These are phyloP conservation scores for Paramyrothecium sp. DNA, from an alignment of 2,329 filamentous ascomycete genomes.

Conservation along the genomic window DNA sequence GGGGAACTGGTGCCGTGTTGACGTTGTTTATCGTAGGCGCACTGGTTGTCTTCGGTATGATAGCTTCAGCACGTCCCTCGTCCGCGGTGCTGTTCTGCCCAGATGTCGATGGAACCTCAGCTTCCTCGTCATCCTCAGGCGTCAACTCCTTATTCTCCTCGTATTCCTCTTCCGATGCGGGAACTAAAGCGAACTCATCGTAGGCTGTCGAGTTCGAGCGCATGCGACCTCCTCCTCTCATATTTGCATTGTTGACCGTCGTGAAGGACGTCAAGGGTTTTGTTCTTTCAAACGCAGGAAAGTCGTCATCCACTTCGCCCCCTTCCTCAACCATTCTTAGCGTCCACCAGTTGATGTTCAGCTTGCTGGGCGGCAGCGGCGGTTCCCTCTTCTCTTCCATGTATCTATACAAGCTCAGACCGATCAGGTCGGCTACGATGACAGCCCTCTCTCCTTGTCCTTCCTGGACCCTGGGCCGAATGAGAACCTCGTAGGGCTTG, in stretches of 20 bases:
- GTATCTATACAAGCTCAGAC: constrained; percentile 75
- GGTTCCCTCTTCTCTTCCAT: constrained; percentile 74
- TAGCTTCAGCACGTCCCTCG: constrained; percentile 49
- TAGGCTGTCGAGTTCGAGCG: constrained; percentile 73
- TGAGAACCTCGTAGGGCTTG: constrained; percentile 69
- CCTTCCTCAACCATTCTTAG: constrained; percentile 82
- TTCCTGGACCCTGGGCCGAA: constrained; percentile 67
- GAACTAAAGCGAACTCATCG: constrained; percentile 79
- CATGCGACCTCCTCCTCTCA: constrained; percentile 55
- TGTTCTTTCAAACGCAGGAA: constrained; percentile 73
- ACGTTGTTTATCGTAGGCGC: constrained; percentile 26
- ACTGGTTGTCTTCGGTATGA: constrained; percentile 20
- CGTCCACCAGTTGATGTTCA: constrained; percentile 80
- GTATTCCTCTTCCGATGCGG: constrained; percentile 67
- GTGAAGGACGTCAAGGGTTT: constrained; percentile 77
- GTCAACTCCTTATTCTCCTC: constrained; percentile 67
- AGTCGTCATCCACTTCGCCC: constrained; percentile 82
- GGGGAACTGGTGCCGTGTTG: constrained; percentile 17
- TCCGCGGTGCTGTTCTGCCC: constrained; percentile 51
- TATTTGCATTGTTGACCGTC: constrained; percentile 79
- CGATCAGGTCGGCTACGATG: constrained; percentile 78
- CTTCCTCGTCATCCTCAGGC: constrained; percentile 60
- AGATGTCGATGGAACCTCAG: constrained; percentile 36
- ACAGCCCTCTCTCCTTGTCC: constrained; percentile 64
- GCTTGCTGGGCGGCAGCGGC: constrained; percentile 59